A percentile compares a stretch with the other conserved stretches of the same genome.
phyloP scores from a whole-genome alignment of 352 stramenopile species.

The Peronosclerospora sorghi region DNA sequence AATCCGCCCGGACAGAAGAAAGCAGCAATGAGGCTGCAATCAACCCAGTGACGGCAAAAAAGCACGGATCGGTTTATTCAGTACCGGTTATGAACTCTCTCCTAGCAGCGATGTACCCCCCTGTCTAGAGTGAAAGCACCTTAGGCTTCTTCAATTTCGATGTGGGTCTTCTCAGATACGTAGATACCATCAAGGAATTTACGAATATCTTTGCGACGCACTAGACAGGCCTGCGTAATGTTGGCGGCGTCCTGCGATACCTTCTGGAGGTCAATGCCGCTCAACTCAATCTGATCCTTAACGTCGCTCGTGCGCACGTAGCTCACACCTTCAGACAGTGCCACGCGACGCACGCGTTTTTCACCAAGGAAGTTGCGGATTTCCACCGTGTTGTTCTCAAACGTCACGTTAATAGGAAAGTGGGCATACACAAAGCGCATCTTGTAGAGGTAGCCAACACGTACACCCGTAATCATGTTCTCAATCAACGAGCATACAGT shows the following conservation, averaged over 20 bases:
- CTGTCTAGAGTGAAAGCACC: constrained; percentile 7
- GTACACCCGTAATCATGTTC: constrained; percentile 99
- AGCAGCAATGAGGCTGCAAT: constrained; percentile 49
- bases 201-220: constrained; percentile 93
- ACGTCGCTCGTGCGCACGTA: constrained; percentile 93
- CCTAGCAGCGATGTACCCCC: constrained; percentile 18
- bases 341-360: constrained; percentile 94
- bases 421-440: constrained; percentile 99
- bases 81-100: constrained; percentile 25
- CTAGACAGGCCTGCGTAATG: constrained; percentile 78
- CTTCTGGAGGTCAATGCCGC: constrained; percentile 95
- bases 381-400: constrained; percentile 90
- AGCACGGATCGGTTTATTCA: constrained; percentile 34
- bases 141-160: constrained; percentile 60
- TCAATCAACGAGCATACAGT: constrained; percentile 98
- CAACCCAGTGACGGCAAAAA: constrained; percentile 85
- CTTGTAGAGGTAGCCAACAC: constrained; percentile 98
- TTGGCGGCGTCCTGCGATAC: constrained; percentile 89
- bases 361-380: constrained; percentile 99
- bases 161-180: constrained; percentile 94
- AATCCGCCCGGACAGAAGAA: constrained; percentile 89
- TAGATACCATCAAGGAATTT: constrained; percentile 99
- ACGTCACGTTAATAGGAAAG: constrained; percentile 99
- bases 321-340: constrained; percentile 88
- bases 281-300: constrained; percentile 99